Conservation (phyloP, 1,284 basidiomycete species). For the Ganoderma resinaceum region DNA sequence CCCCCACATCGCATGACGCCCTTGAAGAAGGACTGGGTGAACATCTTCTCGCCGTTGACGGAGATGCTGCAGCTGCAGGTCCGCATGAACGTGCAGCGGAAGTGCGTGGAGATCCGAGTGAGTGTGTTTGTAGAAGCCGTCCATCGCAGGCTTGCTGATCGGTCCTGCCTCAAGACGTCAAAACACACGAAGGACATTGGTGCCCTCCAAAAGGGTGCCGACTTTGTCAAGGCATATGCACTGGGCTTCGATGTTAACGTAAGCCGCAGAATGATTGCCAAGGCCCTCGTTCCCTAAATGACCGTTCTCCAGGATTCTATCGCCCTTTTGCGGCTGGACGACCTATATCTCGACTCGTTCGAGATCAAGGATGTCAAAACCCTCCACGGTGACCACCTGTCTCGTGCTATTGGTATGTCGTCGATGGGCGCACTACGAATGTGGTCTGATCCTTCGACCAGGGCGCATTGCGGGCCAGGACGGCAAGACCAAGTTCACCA, state of each 20-base stretch:
- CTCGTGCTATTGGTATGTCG: conserved; percentile 87
- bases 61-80: conserved; percentile 96
- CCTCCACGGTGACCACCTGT: conserved; percentile 95
- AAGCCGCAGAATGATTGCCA: conserved; percentile 36
- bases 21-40: conserved; percentile 96
- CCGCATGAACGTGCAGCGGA: conserved; percentile 92
- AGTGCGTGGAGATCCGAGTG: conserved; percentile 92
- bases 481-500: conserved; percentile 98
- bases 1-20: conserved; percentile 98
- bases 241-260: conserved; percentile 95
- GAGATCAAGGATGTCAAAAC: conserved; percentile 99
- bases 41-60: conserved; percentile 95
- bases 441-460: conserved; percentile 37
- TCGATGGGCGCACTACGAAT: neutral
- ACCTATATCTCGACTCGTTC: conserved; percentile 97
- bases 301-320: conserved; percentile 83
- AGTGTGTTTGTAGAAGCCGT: conserved; percentile 39
- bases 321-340: conserved; percentile 93
- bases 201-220: conserved; percentile 95
- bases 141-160: conserved; percentile 9
- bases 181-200: conserved; percentile 93
- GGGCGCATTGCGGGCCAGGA: conserved; percentile 98
- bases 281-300: conserved; percentile 17
- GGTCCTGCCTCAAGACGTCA: conserved; percentile 73
- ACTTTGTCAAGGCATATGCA: conserved; percentile 96